Evolutionary conservation across 371 early-diverging fungal species (phyloP), one percentile per base, ranked within the genome.

Genomic region (Mucor velutinosus): DNA sequence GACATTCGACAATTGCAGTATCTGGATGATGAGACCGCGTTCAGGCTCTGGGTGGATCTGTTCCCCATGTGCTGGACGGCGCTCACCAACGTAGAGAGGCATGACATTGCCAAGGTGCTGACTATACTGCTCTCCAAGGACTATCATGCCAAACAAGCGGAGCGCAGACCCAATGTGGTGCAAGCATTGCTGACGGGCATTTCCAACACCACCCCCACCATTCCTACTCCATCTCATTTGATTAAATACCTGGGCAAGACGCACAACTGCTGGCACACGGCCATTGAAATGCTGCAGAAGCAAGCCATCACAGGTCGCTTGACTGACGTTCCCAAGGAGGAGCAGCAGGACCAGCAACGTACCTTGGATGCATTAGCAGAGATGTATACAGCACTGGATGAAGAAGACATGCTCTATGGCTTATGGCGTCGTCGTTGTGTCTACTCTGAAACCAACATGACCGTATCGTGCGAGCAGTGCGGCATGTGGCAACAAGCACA

Each of bases 401-500:
- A 98, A 66, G 86, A 92, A 21, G 98, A 98, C 75, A 93, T 94
- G 84, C 94, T 92, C 72, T 92, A 88, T 70, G 99, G 99, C 4
- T 78, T 96, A 17, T 97, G 98, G 96, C 84, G 95, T 66, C 91
- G 97, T 17, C 91, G 95, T 41, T 94, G 95, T 67, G 86, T 93
- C 27, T 99, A 94, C 75, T 82, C 90, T 19, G 99, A 99, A 77
- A 99, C 99, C 12, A 96, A 97, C 69, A 86, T 92, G n/a, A 99
- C 99, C 0, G 83, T 99, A 23, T 94, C 98, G 2, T 97, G 87
- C 70, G 98, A 98, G 76, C 98, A 99, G 79, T 80, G 88, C 39
- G 98, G 96, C 11, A 89, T 97, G 86, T 98, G 98, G 96, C 86
- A 87, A 47, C 90, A 92, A 39, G 97, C 99, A 0, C 99, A 99